These are phyloP conservation scores for Pestalotiopsis fici DNA, from an alignment of 2,329 filamentous ascomycete species.

Conservation along the genomic window DNA sequence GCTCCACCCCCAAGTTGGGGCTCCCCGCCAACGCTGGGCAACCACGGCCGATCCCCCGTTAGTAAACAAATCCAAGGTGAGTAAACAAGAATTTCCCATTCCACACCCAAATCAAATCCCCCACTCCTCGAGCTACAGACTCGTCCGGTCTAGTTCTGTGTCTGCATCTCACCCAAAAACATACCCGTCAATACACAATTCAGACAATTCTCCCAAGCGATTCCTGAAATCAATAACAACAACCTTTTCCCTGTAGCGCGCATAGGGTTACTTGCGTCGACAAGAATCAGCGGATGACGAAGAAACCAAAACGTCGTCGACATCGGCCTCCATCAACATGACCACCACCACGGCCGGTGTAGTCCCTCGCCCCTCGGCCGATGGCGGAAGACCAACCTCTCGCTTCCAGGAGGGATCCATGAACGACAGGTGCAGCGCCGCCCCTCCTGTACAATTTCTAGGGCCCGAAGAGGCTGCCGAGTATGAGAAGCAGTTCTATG, in stretches of 20 bases:
- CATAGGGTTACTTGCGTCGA: background rate
- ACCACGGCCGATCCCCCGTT: background rate
- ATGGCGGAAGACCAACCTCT: conserved; percentile 15
- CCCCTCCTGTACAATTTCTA: conserved; percentile 70
- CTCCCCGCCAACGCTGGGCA: background rate
- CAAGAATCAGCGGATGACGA: background rate
- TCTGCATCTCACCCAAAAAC: background rate
- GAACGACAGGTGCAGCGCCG: conserved; percentile 75
- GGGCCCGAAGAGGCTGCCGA: conserved; percentile 32
- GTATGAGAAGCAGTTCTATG: conserved; percentile 31
- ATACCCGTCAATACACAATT: background rate
- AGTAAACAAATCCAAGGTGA: background rate
- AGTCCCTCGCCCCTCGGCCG: conserved; percentile 28
- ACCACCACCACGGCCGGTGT: conserved; percentile 18
- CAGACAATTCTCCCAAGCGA: background rate
- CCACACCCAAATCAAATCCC: background rate
- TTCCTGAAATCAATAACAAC: background rate
- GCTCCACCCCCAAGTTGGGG: background rate
- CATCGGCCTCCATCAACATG: background rate
- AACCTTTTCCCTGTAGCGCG: background rate
- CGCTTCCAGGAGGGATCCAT: conserved; percentile 81
- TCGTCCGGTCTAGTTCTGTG: background rate
- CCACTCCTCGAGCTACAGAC: background rate
- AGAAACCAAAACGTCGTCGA: background rate
- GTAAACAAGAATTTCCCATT: background rate